phyloP scores from a whole-genome alignment of 2,329 filamentous ascomycete species.

The Talaromyces funiculosus region DNA sequence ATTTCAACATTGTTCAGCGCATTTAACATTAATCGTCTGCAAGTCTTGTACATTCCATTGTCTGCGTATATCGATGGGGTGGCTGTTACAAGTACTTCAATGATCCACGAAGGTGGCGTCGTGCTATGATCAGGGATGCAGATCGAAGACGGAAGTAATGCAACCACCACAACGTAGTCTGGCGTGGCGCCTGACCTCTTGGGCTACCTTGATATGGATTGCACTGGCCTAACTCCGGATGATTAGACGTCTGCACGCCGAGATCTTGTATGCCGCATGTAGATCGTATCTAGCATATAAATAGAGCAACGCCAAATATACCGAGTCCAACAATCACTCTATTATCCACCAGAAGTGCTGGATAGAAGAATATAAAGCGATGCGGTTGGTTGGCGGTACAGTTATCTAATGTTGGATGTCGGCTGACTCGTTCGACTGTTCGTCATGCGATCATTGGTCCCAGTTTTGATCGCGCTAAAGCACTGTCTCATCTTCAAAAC shows the following conservation, averaged over 20 bases:
- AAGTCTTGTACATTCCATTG: neutral
- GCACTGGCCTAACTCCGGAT: slow-evolving; percentile 9
- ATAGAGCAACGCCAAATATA: neutral
- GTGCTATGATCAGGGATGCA: neutral
- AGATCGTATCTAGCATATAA: neutral
- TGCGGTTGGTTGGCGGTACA: neutral
- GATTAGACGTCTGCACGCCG: too few relatives aligned
- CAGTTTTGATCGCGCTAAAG: neutral
- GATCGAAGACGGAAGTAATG: neutral
- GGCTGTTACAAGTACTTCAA: neutral
- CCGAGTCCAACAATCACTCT: neutral
- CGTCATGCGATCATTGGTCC: slow-evolving; percentile 8
- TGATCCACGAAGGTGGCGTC: neutral
- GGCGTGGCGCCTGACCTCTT: slow-evolving; percentile 9
- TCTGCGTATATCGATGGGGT: neutral
- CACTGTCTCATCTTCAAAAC: neutral
- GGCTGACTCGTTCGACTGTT: slow-evolving; percentile 4
- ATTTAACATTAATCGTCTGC: neutral
- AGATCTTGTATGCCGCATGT: neutral
- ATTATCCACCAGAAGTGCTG: neutral
- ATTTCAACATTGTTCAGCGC: neutral
- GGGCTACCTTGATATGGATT: neutral
- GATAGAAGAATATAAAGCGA: neutral
- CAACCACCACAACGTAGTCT: neutral
- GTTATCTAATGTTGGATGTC: neutral